These are phyloP conservation scores for Neonectria magnoliae DNA, from an alignment of 2,329 filamentous ascomycete genomes.

Conservation along the genomic window DNA sequence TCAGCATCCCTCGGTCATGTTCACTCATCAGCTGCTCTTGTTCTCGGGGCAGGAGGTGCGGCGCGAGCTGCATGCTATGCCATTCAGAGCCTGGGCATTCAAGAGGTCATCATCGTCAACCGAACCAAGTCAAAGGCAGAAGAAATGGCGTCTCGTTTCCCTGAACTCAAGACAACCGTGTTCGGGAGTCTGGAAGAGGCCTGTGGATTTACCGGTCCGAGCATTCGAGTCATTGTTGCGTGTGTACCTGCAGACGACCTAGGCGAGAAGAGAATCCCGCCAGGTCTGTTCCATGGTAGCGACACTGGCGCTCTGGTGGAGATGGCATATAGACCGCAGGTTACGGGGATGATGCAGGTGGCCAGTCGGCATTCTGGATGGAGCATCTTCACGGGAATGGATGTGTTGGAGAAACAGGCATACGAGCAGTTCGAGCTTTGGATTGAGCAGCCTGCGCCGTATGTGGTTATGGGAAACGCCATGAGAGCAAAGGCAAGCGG, in stretches of 20 bases:
- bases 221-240: too few species aligned
- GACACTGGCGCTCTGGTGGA: neutral
- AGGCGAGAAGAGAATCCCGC: too few species aligned
- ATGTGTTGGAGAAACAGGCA: conserved; percentile 25
- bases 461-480: conserved; percentile 10
- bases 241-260: too few species aligned
- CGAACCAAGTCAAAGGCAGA: too few species aligned
- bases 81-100: conserved; percentile 12
- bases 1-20: neutral
- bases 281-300: too few species aligned
- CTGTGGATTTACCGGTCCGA: too few species aligned
- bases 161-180: too few species aligned
- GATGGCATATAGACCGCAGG: neutral
- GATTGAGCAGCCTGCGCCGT: conserved; percentile 13
- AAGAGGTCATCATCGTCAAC: too few species aligned
- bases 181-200: too few species aligned
- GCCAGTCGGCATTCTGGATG: neutral
- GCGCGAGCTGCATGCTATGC: conserved; percentile 24
- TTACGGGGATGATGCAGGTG: neutral
- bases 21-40: conserved; percentile 14
- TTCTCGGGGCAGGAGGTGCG: conserved; percentile 22
- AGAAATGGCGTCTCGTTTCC: too few species aligned
- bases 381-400: neutral
- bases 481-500: conserved; percentile 12
- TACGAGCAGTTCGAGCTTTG: conserved; percentile 27